Evolutionary conservation across 495 filamentous ascomycete species (phyloP).

Genomic region (Geoglossum glabrum): DNA sequence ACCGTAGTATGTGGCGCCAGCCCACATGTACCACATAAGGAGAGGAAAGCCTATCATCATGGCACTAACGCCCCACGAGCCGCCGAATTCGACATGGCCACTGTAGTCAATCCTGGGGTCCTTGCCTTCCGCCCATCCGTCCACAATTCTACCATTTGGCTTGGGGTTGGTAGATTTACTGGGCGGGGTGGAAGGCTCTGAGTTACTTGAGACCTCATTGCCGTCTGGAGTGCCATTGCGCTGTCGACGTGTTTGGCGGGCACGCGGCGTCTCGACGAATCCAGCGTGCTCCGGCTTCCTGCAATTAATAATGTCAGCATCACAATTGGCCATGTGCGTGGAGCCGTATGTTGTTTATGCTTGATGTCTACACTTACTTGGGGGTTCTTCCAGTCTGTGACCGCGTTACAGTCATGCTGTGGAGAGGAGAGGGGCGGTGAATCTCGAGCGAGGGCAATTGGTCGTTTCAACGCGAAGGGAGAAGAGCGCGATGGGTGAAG

Average conservation of each 20-base stretch:
- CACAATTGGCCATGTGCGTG: not conserved
- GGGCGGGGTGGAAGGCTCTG: not conserved
- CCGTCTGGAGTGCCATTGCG: conserved; percentile 13
- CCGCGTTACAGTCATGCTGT: conserved; percentile 13
- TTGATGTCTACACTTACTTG: conserved; percentile 18
- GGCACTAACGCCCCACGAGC: conserved; percentile 47
- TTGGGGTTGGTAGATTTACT: conserved; percentile 9
- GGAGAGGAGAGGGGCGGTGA: not conserved
- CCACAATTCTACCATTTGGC: conserved; percentile 21
- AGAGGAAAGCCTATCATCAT: conserved; percentile 88
- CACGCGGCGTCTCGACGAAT: conserved; percentile 24
- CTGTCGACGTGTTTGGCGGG: not conserved
- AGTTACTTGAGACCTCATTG: conserved; percentile 1
- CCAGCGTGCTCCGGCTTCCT: conserved; percentile 21
- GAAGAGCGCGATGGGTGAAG: not conserved
- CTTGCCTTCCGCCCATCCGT: conserved; percentile 44
- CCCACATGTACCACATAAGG: conserved; percentile 99
- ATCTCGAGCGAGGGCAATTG: not conserved
- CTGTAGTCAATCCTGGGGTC: conserved; percentile 67
- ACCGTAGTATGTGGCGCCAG: conserved; percentile 78
- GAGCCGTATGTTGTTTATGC: no score
- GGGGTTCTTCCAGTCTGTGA: conserved; percentile 23
- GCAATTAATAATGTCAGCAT: not conserved
- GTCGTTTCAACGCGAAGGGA: not conserved
- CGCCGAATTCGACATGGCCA: conserved; percentile 76